Base-by-base conservation (phyloP, 257 asterid genomes). In the Solanum okadae region DNA sequence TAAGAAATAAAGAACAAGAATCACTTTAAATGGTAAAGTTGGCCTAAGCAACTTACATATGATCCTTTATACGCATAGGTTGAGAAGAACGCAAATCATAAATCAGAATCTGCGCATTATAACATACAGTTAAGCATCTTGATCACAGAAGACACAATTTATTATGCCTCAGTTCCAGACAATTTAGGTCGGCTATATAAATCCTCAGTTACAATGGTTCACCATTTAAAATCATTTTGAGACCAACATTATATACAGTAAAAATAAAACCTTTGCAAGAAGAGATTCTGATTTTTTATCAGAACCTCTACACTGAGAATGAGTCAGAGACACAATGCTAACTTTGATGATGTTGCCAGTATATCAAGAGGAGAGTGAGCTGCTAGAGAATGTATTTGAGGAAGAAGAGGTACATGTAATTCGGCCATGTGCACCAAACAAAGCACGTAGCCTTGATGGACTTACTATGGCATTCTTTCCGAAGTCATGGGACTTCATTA, bases 11-110 rank as follows among this genome's bases (percentile, higher is more conserved):
- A 61, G 31, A 52, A 56, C 37, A 46, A 15, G 71, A 61, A 34
- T 33, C 87, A 76, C 42, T 81, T 46, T 18, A 46, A 52, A 82
- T 75, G 40, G 38, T 22, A 83, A 10, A 88, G 87, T 87, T 71
- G 84, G 84, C 71, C 37, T 38, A 86, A 78, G 86, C 18, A 93
- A 91, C 98, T 93, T 89, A 95, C 99, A 95, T 97, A 90, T 97
- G 99, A 91, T 97, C 99, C 93, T 97, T 96, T 84, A 92, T 93
- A 87, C 93, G 93, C 86, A 94, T 27, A 37, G 98, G 98, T 76
- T 89, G 89, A 61, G 99, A 94, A 86, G 96, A 92, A 46, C 98
- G 98, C 91, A 97, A 92, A 92, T 97, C 98, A 88, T 94, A 97
- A 87, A 97, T 90, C 88, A 95, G 87, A 88, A 97, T 92, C 99